These are phyloP conservation scores for Trametes elegans DNA, from an alignment of 768 basidiomycete genomes.

Conservation along the genomic window DNA sequence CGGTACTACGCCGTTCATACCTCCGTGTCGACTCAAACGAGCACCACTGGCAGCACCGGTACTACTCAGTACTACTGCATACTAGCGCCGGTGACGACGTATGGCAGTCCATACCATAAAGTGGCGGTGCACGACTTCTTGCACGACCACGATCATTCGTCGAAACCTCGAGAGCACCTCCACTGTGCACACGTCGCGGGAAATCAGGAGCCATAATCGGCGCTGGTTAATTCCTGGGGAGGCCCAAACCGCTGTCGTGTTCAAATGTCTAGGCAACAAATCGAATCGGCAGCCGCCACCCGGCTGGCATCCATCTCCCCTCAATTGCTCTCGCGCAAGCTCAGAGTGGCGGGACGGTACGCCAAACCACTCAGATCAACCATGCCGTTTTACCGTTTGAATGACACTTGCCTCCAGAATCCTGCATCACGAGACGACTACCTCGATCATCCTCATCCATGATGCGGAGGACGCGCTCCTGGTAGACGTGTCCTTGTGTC, in stretches of 20 bases:
- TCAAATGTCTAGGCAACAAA: constrained; percentile 16
- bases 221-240: no score
- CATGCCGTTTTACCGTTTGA: not conserved
- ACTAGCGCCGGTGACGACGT: no score
- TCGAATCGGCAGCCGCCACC: constrained; percentile 31
- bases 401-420: constrained; percentile 39
- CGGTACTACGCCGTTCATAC: no score
- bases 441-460: constrained; percentile 46
- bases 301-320: constrained; percentile 41
- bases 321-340: constrained; percentile 45
- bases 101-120: no score
- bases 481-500: constrained; percentile 54
- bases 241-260: not conserved
- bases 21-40: no score
- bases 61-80: no score
- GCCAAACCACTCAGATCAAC: no score
- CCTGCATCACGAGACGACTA: constrained; percentile 52
- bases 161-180: not conserved
- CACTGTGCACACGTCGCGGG: no score
- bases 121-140: no score
- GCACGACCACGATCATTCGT: no score
- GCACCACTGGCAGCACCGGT: no score
- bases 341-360: constrained; percentile 61
- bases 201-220: not conserved
- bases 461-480: constrained; percentile 51